Evolutionary conservation across 2,329 filamentous ascomycete species (phyloP).

Genomic region (Penicillium aurantiogriseum): DNA sequence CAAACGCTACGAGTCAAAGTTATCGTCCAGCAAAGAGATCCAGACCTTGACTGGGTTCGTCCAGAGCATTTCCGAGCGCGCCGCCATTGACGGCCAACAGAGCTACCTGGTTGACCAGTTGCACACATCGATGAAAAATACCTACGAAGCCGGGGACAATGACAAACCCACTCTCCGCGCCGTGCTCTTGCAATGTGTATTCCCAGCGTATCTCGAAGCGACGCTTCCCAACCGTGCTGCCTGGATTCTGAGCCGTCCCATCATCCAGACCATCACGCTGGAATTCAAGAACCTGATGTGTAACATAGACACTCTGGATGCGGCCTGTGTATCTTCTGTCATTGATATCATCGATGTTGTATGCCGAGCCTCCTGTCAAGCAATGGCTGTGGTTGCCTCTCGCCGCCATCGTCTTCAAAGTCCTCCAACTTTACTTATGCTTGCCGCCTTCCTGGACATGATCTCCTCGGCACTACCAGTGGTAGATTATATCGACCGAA

Average conservation of each 20-base stretch:
- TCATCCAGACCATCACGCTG: conserved; percentile 49
- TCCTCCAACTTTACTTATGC: conserved; percentile 39
- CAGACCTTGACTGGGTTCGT: conserved; percentile 60
- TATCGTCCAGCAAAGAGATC: conserved; percentile 48
- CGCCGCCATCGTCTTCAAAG: conserved; percentile 38
- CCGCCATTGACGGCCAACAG: conserved; percentile 58
- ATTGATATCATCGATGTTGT: conserved; percentile 39
- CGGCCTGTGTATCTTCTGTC: conserved; percentile 38
- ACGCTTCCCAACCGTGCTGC: conserved; percentile 47
- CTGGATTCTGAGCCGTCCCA: conserved; percentile 54
- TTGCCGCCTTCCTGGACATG: conserved; percentile 42
- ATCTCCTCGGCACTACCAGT: conserved; percentile 42
- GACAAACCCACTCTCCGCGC: conserved; percentile 49
- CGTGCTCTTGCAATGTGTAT: conserved; percentile 54
- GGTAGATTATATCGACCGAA: conserved; percentile 49
- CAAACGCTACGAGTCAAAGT: conserved; percentile 57
- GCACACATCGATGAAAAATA: conserved; percentile 48
- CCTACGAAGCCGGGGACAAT: conserved; percentile 42
- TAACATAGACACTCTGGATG: conserved; percentile 46
- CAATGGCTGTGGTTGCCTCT: conserved; percentile 38
- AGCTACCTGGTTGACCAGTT: conserved; percentile 56
- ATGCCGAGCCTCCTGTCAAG: conserved; percentile 39
- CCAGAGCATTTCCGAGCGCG: conserved; percentile 59
- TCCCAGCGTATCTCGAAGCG: conserved; percentile 57
- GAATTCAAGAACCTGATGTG: conserved; percentile 48